Conservation (phyloP, 768 basidiomycete species). For the Gloeostereum incarnatum region DNA sequence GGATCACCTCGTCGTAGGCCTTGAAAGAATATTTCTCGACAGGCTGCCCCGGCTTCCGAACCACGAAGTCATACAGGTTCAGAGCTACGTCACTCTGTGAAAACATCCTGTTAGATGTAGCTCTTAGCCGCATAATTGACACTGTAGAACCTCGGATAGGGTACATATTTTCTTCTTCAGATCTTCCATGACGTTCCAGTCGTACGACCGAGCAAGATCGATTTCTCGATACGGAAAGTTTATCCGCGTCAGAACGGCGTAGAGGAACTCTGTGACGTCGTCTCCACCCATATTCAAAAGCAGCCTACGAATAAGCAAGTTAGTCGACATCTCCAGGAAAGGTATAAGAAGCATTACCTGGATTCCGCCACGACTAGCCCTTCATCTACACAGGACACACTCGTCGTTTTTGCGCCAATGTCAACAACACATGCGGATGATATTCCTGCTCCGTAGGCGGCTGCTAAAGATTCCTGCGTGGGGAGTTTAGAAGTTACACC, state of each 20-base stretch:
- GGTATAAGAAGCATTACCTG: slow-evolving; percentile 36
- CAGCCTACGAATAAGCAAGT: slow-evolving; percentile 36
- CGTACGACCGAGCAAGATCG: slow-evolving; percentile 67
- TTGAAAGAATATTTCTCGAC: slow-evolving; percentile 86
- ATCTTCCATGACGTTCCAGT: slow-evolving; percentile 90
- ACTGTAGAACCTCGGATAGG: slow-evolving; percentile 79
- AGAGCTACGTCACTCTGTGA: slow-evolving; percentile 78
- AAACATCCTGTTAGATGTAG: slow-evolving; percentile 2
- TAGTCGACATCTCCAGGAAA: background rate
- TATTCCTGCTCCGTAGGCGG: slow-evolving; percentile 92
- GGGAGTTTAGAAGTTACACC: background rate
- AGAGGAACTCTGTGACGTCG: slow-evolving; percentile 88
- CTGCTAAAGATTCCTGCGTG: slow-evolving; percentile 78
- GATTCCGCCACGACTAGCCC: slow-evolving; percentile 84
- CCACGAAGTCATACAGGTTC: slow-evolving; percentile 85
- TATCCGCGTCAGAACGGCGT: slow-evolving; percentile 69
- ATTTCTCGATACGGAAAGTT: slow-evolving; percentile 85
- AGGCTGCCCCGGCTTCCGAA: slow-evolving; percentile 63
- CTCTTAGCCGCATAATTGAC: slow-evolving; percentile 11
- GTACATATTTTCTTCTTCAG: slow-evolving; percentile 82
- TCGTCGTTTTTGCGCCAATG: slow-evolving; percentile 79
- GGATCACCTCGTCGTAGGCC: slow-evolving; percentile 91
- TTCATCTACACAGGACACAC: slow-evolving; percentile 91
- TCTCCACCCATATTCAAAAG: slow-evolving; percentile 85
- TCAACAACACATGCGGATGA: slow-evolving; percentile 95